Conservation (phyloP, 495 filamentous ascomycete genomes). For the Opeltia flavorubescens region DNA sequence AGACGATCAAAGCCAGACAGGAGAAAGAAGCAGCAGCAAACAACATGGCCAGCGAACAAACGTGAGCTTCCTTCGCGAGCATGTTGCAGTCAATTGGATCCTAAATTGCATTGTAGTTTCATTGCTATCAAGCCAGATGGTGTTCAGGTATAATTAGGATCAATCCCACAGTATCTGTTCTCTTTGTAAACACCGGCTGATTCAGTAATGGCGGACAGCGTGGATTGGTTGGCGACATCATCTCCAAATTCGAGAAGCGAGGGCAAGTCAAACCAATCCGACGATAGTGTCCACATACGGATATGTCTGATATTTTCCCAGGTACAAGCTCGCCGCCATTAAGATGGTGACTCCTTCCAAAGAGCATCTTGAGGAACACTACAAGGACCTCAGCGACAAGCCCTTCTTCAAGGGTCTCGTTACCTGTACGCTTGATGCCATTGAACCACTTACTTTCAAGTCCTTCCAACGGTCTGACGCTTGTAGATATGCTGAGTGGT, state of each 20-base stretch:
- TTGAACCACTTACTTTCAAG: neutral
- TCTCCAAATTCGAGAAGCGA: conserved; percentile 90
- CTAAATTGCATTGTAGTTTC: conserved; percentile 58
- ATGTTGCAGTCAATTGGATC: too few species aligned
- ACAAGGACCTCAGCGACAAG: conserved; percentile 81
- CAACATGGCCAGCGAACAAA: conserved; percentile 86
- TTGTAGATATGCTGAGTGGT: conserved; percentile 84
- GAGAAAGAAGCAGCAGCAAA: conserved; percentile 26
- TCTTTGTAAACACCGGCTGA: conserved; percentile 16
- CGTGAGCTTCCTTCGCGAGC: conserved; percentile 67
- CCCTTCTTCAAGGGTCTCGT: conserved; percentile 91
- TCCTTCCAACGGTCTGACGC: neutral
- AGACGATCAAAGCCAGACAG: conserved; percentile 23
- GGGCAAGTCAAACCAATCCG: conserved; percentile 41
- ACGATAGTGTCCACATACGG: too few species aligned
- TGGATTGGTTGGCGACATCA: conserved; percentile 91
- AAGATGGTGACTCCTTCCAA: conserved; percentile 80
- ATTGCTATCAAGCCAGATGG: conserved; percentile 99
- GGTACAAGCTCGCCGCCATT: conserved; percentile 96
- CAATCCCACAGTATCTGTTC: neutral
- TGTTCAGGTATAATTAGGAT: conserved; percentile 63
- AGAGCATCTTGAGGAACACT: conserved; percentile 95
- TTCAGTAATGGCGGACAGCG: conserved; percentile 40
- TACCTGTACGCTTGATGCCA: conserved; percentile 46
- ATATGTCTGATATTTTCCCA: too few species aligned